Evolutionary conservation across 2,329 filamentous ascomycete genomes (phyloP).

Genomic region (Ciborinia camelliae): DNA sequence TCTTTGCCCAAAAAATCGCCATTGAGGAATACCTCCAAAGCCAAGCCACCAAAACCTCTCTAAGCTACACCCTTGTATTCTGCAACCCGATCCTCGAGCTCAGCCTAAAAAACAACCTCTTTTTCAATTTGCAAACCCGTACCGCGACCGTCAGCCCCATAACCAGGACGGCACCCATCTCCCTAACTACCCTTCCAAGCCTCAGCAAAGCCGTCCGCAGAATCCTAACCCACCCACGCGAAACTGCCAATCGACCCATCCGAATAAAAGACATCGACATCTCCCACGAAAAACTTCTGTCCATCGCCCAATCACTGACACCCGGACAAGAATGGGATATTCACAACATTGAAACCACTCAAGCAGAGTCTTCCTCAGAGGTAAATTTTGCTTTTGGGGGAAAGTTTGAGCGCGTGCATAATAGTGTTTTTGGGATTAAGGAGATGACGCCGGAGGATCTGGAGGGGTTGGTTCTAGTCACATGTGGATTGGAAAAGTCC

Average conservation of each 20-base stretch:
- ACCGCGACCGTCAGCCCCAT: not conserved
- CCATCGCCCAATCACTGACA: conserved; percentile 22
- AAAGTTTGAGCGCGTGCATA: conserved; percentile 41
- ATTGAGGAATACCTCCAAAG: conserved; percentile 23
- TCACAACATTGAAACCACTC: conserved; percentile 16
- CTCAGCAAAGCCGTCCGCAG: conserved; percentile 45
- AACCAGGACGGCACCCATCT: not conserved
- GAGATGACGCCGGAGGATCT: conserved; percentile 53
- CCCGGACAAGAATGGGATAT: conserved; percentile 30
- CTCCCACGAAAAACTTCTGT: conserved; percentile 30
- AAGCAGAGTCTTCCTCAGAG: too few relatives aligned
- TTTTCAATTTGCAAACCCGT: conserved; percentile 43
- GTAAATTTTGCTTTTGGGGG: conserved; percentile 31
- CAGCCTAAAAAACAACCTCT: conserved; percentile 45
- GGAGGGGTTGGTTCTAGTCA: conserved; percentile 24
- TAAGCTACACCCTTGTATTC: conserved; percentile 34
- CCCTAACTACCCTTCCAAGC: not conserved
- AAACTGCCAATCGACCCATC: conserved; percentile 51
- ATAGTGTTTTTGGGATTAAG: conserved; percentile 66
- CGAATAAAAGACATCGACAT: conserved; percentile 46
- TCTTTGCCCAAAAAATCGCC: not conserved
- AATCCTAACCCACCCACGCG: conserved; percentile 47
- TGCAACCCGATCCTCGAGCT: conserved; percentile 9
- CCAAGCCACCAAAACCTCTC: conserved; percentile 28
- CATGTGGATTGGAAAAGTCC: not conserved